These are phyloP conservation scores for Conticribra weissflogii DNA, from an alignment of 108 stramenopile genomes.

Conservation along the genomic window DNA sequence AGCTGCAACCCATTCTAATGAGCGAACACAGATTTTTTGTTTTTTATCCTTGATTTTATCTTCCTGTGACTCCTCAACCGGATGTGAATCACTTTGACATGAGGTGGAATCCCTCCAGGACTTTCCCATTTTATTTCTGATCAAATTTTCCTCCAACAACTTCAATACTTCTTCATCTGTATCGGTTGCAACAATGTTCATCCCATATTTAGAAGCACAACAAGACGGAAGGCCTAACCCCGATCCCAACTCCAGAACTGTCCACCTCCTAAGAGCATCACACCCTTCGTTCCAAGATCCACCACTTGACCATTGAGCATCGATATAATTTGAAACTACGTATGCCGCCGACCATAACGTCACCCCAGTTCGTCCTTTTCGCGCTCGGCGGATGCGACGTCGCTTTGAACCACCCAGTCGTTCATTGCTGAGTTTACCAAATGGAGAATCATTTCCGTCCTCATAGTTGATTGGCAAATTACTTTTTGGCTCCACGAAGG, in stretches of 20 bases:
- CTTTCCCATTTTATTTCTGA: background rate
- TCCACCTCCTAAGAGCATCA: background rate
- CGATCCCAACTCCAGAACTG: constrained; percentile 30
- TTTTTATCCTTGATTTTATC: too few relatives aligned
- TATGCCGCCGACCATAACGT: constrained; percentile 23
- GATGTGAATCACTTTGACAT: too few relatives aligned
- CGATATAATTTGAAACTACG: constrained; percentile 25
- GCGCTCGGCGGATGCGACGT: background rate
- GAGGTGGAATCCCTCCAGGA: too few relatives aligned
- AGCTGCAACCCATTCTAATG: constrained; percentile 7
- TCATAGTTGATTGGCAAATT: too few relatives aligned
- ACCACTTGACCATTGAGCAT: constrained; percentile 12
- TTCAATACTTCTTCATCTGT: constrained; percentile 8
- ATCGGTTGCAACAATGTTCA: constrained; percentile 21
- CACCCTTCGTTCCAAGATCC: background rate
- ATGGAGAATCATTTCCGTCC: too few relatives aligned
- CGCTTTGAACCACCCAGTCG: background rate
- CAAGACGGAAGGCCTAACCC: constrained; percentile 19
- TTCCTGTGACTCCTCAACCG: too few relatives aligned
- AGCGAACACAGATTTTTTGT: background rate
- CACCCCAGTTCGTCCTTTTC: constrained; percentile 17
- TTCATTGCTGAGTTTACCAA: background rate
- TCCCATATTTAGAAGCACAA: constrained; percentile 20
- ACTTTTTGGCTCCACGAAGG: background rate
- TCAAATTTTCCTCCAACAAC: constrained; percentile 16